Conservation (phyloP, 2,329 filamentous ascomycete genomes). For the Trichoderma afroharzianum region DNA sequence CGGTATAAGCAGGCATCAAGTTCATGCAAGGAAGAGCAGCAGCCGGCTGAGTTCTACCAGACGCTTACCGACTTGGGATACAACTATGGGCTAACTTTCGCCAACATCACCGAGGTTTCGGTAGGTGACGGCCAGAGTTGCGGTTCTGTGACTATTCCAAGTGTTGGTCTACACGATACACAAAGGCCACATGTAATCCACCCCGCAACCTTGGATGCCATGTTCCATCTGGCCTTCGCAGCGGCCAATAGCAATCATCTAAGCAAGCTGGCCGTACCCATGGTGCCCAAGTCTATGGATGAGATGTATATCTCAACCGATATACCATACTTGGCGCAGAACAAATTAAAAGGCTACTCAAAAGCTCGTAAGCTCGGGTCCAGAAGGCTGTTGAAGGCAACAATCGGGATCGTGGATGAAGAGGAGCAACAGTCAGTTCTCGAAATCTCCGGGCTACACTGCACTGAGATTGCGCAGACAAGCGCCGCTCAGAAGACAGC, state of each 20-base stretch:
- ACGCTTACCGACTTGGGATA: neutral
- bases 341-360: neutral
- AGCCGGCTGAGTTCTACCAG: neutral
- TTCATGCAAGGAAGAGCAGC: neutral
- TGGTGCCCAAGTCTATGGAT: neutral
- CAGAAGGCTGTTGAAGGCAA: neutral
- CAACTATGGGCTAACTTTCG: neutral
- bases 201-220: neutral
- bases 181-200: neutral
- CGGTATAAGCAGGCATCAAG: neutral
- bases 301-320: neutral
- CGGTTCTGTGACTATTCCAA: neutral
- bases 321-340: neutral
- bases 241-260: neutral
- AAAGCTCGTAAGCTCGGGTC: neutral
- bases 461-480: neutral
- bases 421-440: neutral
- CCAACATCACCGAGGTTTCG: neutral
- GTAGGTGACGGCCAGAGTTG: neutral
- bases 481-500: neutral
- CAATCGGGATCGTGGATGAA: neutral
- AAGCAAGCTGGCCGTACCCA: neutral
- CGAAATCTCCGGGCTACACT: neutral
- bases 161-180: neutral
- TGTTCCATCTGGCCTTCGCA: neutral